Evolutionary conservation across 139 green algal genomes (phyloP), one percentile per base, ranked within the genome.

Genomic region (Trebouxia sp.): DNA sequence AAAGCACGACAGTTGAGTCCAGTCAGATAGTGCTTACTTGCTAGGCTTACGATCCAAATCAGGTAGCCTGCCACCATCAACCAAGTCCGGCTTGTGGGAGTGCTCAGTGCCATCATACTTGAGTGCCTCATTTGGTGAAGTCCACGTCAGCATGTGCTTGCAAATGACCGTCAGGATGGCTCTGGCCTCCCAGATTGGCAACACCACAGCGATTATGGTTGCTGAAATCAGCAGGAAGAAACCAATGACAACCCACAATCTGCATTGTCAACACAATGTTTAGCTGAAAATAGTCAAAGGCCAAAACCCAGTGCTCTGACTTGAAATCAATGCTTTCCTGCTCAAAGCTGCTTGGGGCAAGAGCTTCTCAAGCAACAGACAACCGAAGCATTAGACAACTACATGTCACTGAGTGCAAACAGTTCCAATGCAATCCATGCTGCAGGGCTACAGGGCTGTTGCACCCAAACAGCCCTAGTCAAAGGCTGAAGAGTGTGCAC

Each of bases 211-310:
- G 22, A 80, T 51, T 37, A 50, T 22, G 6, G 51, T 56, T 24
- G 51, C 75, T 20, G 47, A 37, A 8, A 80, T 70, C 12, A 80
- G 75, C 17, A 80, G 32, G 51, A 80, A 78, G 56, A 83, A 77
- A 6, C 45, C 45, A 1, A 83, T 42, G 15, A 55, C 45, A 14
- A 83, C 67, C 35, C 51, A 83, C 45, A 83, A 74, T 45, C 37
- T 78, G 38, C 41, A 37, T 26, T 14, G 41, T 56, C 20, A 75
- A 70, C 2, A 70, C 2, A 62, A n/a, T n/a, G n/a, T n/a, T n/a
- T n/a, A 70, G 58, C 28, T 38, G 58, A 70, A 5, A 26, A 26
- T 53, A 6, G 47, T 17, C n/a, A n/a, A n/a, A n/a, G n/a, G 47
- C 47, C 3, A 10, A 53, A 53, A 11, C 3, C 47, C 15, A 17